These are phyloP conservation scores for Nakazawaea sp. DNA, from an alignment of 805 yeast species.

Conservation along the genomic window DNA sequence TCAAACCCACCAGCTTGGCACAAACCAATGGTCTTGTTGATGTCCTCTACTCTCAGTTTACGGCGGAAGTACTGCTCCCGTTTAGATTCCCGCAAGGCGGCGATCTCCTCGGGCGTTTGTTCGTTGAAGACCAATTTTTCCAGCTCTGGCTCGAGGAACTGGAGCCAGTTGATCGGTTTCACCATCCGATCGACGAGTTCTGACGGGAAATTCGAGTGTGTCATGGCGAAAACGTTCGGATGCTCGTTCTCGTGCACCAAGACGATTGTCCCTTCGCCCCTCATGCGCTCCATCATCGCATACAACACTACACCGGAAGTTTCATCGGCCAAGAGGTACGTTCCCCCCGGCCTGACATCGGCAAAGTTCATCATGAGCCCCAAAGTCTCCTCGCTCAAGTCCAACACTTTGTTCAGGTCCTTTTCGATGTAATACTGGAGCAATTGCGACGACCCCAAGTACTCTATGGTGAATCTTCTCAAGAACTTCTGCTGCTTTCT, in stretches of 20 bases:
- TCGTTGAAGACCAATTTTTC: constrained; percentile 27
- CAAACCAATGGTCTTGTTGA: constrained; percentile 41
- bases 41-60: constrained; percentile 45
- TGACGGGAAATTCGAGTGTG: constrained; percentile 57
- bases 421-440: constrained; percentile 72
- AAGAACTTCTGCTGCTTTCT: constrained; percentile 90
- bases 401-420: constrained; percentile 65
- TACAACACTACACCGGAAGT: constrained; percentile 88
- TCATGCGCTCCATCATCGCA: constrained; percentile 87
- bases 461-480: constrained; percentile 77
- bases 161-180: constrained; percentile 68
- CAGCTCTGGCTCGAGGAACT: constrained; percentile 72
- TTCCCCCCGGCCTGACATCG: constrained; percentile 85
- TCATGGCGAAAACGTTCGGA: constrained; percentile 67
- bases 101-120: constrained; percentile 43
- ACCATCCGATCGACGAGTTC: constrained; percentile 47
- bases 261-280: constrained; percentile 62
- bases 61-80: constrained; percentile 64
- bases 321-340: constrained; percentile 83
- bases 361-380: constrained; percentile 74
- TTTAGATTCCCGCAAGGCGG: constrained; percentile 50
- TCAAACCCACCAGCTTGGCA: constrained; percentile 56
- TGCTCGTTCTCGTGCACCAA: constrained; percentile 91
- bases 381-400: constrained; percentile 78
- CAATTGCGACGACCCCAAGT: constrained; percentile 63